These are phyloP conservation scores for Parathielavia appendiculata DNA, from an alignment of 495 filamentous ascomycete species.

Conservation along the genomic window DNA sequence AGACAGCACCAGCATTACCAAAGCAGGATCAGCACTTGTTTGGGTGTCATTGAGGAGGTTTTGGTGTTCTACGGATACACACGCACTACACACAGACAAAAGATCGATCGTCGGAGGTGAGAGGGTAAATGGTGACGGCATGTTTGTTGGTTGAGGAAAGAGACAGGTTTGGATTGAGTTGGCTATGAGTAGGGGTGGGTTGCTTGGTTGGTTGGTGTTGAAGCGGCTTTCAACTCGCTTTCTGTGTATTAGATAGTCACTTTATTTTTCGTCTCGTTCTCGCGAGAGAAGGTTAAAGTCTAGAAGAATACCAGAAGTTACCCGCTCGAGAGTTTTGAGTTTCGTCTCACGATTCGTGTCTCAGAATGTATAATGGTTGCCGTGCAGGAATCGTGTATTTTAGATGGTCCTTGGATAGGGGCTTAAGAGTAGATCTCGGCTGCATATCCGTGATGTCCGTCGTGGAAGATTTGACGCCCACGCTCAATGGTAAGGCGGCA, in stretches of 20 bases:
- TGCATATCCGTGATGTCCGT: too few relatives aligned
- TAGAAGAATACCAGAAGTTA: constrained; percentile 55
- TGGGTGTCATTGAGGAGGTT: constrained; percentile 5
- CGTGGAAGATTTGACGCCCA: too few relatives aligned
- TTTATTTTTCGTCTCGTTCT: constrained; percentile 10
- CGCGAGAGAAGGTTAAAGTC: constrained; percentile 22
- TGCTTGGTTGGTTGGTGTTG: background rate
- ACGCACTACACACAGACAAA: too few relatives aligned
- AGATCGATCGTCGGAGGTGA: constrained; percentile 13
- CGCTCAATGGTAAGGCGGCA: too few relatives aligned
- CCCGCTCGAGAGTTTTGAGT: constrained; percentile 40
- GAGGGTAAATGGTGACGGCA: constrained; percentile 2
- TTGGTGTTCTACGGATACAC: constrained; percentile 3
- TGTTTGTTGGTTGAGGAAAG: background rate
- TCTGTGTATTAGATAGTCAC: constrained; percentile 51
- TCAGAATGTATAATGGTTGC: too few relatives aligned
- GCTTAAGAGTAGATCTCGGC: too few relatives aligned
- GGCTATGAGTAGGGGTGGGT: constrained; percentile 9
- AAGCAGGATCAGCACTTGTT: constrained; percentile 29
- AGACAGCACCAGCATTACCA: constrained; percentile 14
- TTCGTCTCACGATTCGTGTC: background rate
- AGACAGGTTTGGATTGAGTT: constrained; percentile 4
- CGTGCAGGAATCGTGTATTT: background rate
- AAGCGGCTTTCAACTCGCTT: constrained; percentile 43
- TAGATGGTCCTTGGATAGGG: background rate